Conservation (phyloP, 108 stramenopile genomes). For the Cyclotella kingstonii region DNA sequence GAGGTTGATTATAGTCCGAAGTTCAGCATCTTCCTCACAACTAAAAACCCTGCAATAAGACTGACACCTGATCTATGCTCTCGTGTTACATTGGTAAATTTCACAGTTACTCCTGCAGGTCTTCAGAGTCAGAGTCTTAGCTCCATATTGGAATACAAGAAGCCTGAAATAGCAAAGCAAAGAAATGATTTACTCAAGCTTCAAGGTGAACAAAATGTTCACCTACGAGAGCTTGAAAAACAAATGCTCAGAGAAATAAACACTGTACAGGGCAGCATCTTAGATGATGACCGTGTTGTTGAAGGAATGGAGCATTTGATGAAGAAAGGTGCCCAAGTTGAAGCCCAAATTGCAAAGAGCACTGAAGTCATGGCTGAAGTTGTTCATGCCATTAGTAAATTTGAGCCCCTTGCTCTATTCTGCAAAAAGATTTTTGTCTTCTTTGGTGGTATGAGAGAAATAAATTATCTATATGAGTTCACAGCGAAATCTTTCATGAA, state of each 20-base stretch:
- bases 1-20: conserved; percentile 97
- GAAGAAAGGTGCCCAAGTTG: conserved; percentile 92
- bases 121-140: conserved; percentile 90
- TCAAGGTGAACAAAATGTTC: conserved; percentile 94
- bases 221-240: conserved; percentile 94
- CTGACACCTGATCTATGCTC: conserved; percentile 96
- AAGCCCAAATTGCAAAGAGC: conserved; percentile 89
- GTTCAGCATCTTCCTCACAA: conserved; percentile 91
- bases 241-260: conserved; percentile 92
- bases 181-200: conserved; percentile 80
- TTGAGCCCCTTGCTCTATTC: conserved; percentile 83
- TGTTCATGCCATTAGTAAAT: conserved; percentile 73
- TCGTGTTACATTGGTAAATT: conserved; percentile 95
- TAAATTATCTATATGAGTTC: conserved; percentile 86
- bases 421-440: conserved; percentile 73
- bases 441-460: conserved; percentile 63
- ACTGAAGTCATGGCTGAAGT: conserved; percentile 90
- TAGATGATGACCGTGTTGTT: conserved; percentile 95
- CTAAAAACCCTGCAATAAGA: conserved; percentile 90
- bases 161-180: conserved; percentile 92
- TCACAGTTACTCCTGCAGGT: conserved; percentile 95
- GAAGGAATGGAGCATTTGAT: conserved; percentile 95
- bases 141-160: conserved; percentile 80
- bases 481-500: conserved; percentile 80
- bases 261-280: conserved; percentile 94